Conservation (phyloP, 129 eudicot species). For the Tagetes erecta region DNA sequence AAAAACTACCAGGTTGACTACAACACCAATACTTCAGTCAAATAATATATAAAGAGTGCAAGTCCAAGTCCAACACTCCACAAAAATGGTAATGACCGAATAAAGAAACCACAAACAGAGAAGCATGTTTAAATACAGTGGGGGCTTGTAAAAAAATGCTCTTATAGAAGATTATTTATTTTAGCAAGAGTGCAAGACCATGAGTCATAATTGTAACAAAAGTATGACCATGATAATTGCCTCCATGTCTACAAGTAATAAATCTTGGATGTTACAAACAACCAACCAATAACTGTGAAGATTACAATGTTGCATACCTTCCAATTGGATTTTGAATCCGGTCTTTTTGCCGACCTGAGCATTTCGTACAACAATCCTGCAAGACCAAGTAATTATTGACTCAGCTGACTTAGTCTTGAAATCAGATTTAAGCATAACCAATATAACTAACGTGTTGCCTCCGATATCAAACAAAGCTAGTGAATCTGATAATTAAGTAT, state of each 20-base stretch:
- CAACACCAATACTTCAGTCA: slow-evolving; percentile 5
- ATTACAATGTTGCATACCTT: slow-evolving; percentile 55
- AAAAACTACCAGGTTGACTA: background rate
- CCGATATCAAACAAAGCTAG: slow-evolving; percentile 9
- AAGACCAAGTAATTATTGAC: slow-evolving; percentile 11
- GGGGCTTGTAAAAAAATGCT: background rate
- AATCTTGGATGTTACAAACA: too few relatives aligned
- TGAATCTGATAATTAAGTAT: background rate
- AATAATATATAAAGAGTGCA: background rate
- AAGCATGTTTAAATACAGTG: too few relatives aligned
- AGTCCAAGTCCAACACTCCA: background rate
- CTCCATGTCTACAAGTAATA: background rate
- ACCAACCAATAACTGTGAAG: background rate
- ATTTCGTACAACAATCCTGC: slow-evolving; percentile 87
- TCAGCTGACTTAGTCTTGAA: background rate
- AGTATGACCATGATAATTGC: background rate
- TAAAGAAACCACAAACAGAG: background rate
- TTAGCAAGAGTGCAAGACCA: background rate
- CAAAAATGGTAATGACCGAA: background rate
- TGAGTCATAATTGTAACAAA: background rate
- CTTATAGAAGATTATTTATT: background rate
- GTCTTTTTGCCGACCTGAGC: slow-evolving; percentile 77
- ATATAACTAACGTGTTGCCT: slow-evolving; percentile 5
- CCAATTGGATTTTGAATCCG: slow-evolving; percentile 80
- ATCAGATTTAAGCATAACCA: slow-evolving; percentile 12